Evolutionary conservation across 441 rosid genomes (phyloP).

Genomic region (Brassica hybrid): DNA sequence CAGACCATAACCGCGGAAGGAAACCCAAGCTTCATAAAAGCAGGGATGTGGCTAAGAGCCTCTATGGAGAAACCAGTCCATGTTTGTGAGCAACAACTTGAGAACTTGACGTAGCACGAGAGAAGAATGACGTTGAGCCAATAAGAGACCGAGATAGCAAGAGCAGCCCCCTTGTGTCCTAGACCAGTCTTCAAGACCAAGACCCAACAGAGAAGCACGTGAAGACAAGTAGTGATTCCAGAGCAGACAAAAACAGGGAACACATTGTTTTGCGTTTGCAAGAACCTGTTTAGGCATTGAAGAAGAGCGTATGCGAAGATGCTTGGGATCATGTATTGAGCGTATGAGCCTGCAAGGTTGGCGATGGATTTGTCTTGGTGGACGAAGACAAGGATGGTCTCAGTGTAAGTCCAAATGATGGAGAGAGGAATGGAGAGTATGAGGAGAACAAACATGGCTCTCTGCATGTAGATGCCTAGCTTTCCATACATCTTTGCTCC

Average conservation of each 20-base stretch:
- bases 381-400: background rate
- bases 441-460: conserved; percentile 52
- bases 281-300: conserved; percentile 7
- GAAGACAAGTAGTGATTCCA: conserved; percentile 8
- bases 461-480: conserved; percentile 64
- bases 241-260: background rate
- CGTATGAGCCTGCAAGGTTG: background rate
- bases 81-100: background rate
- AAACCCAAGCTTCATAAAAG: background rate
- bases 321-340: background rate
- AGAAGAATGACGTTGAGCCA: background rate
- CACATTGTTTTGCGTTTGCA: conserved; percentile 6
- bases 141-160: background rate
- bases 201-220: conserved; percentile 6
- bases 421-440: conserved; percentile 5
- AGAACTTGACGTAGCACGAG: conserved; percentile 4
- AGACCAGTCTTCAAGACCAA: background rate
- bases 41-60: background rate
- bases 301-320: background rate
- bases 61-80: conserved; percentile 4
- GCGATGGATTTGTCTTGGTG: conserved; percentile 14
- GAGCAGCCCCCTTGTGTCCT: background rate
- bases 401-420: background rate
- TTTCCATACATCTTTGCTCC: conserved; percentile 59
- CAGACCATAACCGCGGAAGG: conserved; percentile 13